phyloP scores from a whole-genome alignment of 371 early-diverging fungal species.

The Lichtheimia corymbifera region DNA sequence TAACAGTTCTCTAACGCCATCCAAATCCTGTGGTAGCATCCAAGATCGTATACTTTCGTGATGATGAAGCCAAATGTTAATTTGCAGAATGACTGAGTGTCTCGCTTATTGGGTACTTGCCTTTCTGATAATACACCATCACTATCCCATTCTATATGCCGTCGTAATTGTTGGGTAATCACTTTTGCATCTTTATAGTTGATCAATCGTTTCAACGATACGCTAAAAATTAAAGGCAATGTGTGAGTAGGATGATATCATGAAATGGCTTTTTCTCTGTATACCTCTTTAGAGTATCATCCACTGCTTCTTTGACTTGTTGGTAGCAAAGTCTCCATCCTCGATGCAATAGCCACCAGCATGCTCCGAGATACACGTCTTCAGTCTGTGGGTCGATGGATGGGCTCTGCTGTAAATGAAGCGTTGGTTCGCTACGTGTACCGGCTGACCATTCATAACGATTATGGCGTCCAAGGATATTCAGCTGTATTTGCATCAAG shows the following conservation, averaged over 20 bases:
- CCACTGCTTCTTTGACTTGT: constrained; percentile 66
- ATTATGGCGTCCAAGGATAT: constrained; percentile 86
- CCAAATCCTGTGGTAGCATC: too few species aligned
- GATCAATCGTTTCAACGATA: constrained; percentile 31
- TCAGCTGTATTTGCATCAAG: constrained; percentile 84
- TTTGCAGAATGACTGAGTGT: too few species aligned
- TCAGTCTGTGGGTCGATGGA: constrained; percentile 62
- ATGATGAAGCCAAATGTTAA: too few species aligned
- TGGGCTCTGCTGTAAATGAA: constrained; percentile 41
- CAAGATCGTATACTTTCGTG: too few species aligned
- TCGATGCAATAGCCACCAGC: constrained; percentile 90
- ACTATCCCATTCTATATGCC: constrained; percentile 27
- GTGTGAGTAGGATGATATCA: not conserved
- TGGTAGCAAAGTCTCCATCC: constrained; percentile 78
- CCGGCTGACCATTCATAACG: constrained; percentile 81
- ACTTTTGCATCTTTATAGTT: constrained; percentile 27
- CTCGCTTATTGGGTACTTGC: not conserved
- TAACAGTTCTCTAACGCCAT: too few species aligned
- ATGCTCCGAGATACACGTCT: constrained; percentile 80
- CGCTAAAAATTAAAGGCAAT: constrained; percentile 12
- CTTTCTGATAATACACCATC: constrained; percentile 16
- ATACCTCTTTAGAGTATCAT: constrained; percentile 66
- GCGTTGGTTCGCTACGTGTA: constrained; percentile 48
- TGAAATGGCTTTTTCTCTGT: not conserved
- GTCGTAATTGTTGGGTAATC: constrained; percentile 26